Base-by-base conservation (phyloP, 2,329 filamentous ascomycete species). In the Helotiales sp. region DNA sequence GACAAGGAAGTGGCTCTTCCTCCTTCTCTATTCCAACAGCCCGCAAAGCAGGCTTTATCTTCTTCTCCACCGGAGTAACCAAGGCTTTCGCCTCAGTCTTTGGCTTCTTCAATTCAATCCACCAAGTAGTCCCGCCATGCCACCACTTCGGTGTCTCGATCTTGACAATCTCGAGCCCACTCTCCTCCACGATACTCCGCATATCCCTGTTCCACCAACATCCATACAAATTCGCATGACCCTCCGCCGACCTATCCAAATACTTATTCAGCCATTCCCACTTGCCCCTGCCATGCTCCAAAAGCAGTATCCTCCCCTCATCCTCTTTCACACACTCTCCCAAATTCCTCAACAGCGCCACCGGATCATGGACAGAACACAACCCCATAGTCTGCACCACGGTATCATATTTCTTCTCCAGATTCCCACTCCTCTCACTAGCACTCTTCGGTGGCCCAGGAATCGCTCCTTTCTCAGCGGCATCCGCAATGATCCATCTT, bases 181-280 rank as follows among this genome's bases (percentile, higher is more conserved):
- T 87, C 67, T 83, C 80, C 62, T 81, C 78, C 8, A 89, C 82
- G 32, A 89, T 80, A 37, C 74, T 78, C 72, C 85, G 83, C 67
- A 90, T 84, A 73, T 90, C 87, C 61, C 88, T 80, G 78, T 90
- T 90, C 87, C 87, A 90, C 88, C 88, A 90, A 78, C 88, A 90
- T 2, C 88, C 88, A 73, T 86, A 90, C 72, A 84, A 83, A 24
- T 80, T 79, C 66, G 88, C 89, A 73, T 90, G 88, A 24, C 79
- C 78, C 17, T 78, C 77, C 0, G 88, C 87, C 65, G 83, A 82
- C 69, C 78, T 80, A 77, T 90, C 87, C 34, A 90, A 77, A 20
- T 86, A 71, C 10, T 79, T 77, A 74, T 90, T 89, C 37, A 90
- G 78, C 62, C 86, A 79, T 6, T 81, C 80, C 77, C 81, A 87